Conservation (phyloP, 2,329 filamentous ascomycete species). For the Xylariales sp. region DNA sequence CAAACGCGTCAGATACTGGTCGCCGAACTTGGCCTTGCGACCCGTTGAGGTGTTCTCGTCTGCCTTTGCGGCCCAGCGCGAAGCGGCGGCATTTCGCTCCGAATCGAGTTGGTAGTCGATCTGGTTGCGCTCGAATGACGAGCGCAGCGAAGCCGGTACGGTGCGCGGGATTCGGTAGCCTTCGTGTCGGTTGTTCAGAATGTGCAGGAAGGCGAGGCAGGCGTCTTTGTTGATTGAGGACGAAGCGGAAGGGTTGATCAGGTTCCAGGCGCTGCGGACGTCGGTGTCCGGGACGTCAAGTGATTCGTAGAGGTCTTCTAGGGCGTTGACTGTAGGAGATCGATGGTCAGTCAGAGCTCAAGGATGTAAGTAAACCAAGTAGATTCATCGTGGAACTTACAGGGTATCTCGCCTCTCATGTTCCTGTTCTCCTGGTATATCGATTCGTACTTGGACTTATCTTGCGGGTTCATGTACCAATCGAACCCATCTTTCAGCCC, state of each 20-base stretch:
- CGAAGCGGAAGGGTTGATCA: conserved; percentile 86
- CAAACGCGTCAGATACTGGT: conserved; percentile 88
- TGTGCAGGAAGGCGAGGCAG: conserved; percentile 89
- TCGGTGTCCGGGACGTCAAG: conserved; percentile 73
- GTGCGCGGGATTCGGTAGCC: conserved; percentile 89
- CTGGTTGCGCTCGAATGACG: conserved; percentile 90
- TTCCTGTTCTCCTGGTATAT: conserved; percentile 94
- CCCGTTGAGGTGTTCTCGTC: conserved; percentile 80
- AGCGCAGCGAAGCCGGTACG: conserved; percentile 83
- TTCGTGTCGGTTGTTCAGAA: conserved; percentile 92
- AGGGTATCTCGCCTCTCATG: conserved; percentile 76
- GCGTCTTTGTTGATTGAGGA: conserved; percentile 91
- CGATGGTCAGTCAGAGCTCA: conserved; percentile 1
- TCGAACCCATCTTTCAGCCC: conserved; percentile 96
- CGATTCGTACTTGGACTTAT: conserved; percentile 92
- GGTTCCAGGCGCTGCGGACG: conserved; percentile 89
- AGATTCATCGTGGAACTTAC: conserved; percentile 49
- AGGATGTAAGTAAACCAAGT: no score
- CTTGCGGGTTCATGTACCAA: conserved; percentile 95
- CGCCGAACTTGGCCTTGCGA: conserved; percentile 94
- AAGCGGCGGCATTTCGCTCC: conserved; percentile 58
- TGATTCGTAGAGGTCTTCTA: conserved; percentile 80
- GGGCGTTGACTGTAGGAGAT: conserved; percentile 58
- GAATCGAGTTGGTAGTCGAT: conserved; percentile 94
- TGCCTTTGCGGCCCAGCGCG: conserved; percentile 73